Evolutionary conservation across 176 grass and related monocot genomes (phyloP).

Genomic region (Tuctoria greenei): DNA sequence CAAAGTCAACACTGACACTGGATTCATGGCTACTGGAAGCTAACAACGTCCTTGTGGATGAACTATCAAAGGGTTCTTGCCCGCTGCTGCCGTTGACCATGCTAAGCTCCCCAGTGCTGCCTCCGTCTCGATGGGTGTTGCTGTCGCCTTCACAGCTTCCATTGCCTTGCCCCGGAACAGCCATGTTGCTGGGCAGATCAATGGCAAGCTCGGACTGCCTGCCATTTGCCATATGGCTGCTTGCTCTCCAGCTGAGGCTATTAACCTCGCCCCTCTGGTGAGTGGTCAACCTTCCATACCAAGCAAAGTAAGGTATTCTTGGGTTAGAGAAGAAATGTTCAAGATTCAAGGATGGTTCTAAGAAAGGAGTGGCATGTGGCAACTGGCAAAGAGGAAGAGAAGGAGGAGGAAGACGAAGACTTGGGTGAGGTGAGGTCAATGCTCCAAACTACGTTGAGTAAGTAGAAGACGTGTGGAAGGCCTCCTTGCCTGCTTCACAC

Average conservation of each 20-base stretch:
- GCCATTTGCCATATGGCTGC: conserved; percentile 1
- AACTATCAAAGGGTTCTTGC: not conserved
- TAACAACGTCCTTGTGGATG: not conserved
- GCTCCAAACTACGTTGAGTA: not conserved
- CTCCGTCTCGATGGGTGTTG: not conserved
- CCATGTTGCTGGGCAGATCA: not conserved
- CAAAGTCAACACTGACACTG: not conserved
- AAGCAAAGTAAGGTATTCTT: not conserved
- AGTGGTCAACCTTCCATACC: not conserved
- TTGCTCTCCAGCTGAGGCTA: not conserved
- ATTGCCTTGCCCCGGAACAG: not conserved
- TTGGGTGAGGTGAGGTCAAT: conserved; percentile 29
- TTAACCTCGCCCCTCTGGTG: not conserved
- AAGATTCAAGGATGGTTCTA: not conserved
- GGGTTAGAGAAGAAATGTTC: not conserved
- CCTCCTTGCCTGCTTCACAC: not conserved
- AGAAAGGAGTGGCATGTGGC: not conserved
- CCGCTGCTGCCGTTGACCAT: not conserved
- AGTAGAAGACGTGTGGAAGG: not conserved
- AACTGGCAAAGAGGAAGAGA: not conserved
- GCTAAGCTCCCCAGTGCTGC: not conserved
- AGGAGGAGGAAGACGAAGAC: conserved; percentile 14
- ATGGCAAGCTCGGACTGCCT: not conserved
- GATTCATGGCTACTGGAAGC: not conserved
- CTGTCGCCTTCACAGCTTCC: not conserved